Base-by-base conservation (phyloP, 2,329 filamentous ascomycete species). In the Pseudopithomyces maydicus region DNA sequence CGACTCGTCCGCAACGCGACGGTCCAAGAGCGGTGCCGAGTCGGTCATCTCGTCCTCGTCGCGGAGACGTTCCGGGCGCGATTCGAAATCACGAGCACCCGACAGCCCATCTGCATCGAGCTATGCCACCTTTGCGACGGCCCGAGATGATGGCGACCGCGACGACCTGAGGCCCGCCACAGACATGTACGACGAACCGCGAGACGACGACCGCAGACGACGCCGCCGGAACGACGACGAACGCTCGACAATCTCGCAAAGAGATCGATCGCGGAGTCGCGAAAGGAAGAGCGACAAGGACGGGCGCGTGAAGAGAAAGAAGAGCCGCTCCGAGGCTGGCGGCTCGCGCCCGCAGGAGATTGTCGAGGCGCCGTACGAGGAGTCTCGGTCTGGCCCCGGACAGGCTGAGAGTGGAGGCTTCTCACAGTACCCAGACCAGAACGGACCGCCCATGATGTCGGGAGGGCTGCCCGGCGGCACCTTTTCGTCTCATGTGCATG, bases 401-500 rank as follows among this genome's bases (percentile, higher is more conserved):
- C 72, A 73, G 58, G 61, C 73, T 52, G 61, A 60, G 52, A 68
- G 59, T 48, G 65, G 67, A 11, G 69, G 68, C 57, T 73, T 76
- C 56, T 68, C 71, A 41, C 72, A 68, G 55, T 75, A 74, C 52
- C 68, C 74, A n/a, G 69, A 67, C 46, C 73, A 72, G 61, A 65
- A 57, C 57, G 71, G 68, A 46, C 68, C 68, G 52, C 65, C 71
- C 56, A 68, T 71, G 63, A 74, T 71, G 69, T 72, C 73, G 32
- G 71, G 68, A 55, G 70, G 66, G 54, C 64, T 73, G 55, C 72
- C 72, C 33, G 54, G 61, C 20, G 62, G 62, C 57, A 64, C 72
- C 43, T 76, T 78, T 61, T 78, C 81, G 48, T 76, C 82, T 32
- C 81, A 84, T 65, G 76, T 85, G 32, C 73, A 79, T 35, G 79